phyloP scores from a whole-genome alignment of 768 basidiomycete genomes.

The Russula compacta region DNA sequence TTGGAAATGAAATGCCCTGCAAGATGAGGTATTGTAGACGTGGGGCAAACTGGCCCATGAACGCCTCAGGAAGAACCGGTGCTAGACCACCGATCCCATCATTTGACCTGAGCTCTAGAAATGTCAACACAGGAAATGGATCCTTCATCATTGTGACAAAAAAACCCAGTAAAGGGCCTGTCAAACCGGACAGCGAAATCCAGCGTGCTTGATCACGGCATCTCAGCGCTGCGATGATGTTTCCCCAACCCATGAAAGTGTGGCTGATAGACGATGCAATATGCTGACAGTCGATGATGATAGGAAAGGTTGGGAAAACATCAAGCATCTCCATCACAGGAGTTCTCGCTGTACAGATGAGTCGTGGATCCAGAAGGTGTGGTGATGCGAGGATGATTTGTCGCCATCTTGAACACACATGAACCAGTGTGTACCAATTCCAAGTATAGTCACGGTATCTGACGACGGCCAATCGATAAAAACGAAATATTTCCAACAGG shows the following conservation, averaged over 20 bases:
- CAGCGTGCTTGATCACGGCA: not conserved
- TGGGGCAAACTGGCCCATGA: not conserved
- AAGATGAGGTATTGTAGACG: not conserved
- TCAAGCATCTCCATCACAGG: not conserved
- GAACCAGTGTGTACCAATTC: not conserved
- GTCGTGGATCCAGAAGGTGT: not conserved
- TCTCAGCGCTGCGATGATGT: not conserved
- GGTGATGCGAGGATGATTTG: not conserved
- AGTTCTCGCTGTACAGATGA: not conserved
- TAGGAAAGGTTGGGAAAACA: not conserved
- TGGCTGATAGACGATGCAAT: not conserved
- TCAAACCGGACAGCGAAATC: not conserved
- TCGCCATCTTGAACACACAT: not conserved
- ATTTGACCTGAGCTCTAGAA: not conserved
- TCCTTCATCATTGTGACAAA: not conserved
- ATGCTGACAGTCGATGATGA: not conserved
- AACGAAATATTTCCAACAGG: not conserved
- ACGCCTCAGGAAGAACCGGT: not conserved
- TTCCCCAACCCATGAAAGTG: not conserved
- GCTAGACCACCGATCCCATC: too few relatives aligned
- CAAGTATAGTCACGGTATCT: not conserved
- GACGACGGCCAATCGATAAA: not conserved
- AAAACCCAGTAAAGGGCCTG: not conserved
- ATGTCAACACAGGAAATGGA: not conserved
- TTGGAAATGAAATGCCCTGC: not conserved